Base-by-base conservation (phyloP, 2,329 filamentous ascomycete genomes). In the Rosellinia necatrix region DNA sequence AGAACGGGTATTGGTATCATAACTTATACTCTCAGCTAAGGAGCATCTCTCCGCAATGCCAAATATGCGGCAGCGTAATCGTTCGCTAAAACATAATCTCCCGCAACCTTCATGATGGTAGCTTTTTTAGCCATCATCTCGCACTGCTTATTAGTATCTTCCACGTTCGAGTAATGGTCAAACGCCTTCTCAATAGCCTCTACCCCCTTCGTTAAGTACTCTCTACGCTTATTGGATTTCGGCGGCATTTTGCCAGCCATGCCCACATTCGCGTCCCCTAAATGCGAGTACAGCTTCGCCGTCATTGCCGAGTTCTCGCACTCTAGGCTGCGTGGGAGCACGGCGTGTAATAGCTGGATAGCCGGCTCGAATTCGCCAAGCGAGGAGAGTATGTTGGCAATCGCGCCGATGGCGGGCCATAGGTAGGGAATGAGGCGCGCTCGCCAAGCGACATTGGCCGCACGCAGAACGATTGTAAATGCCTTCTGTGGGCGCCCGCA, bases 101-200 rank as follows among this genome's bases (percentile, higher is more conserved):
- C 89, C 6, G 83, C 79, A 42, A 88, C 75, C 70, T 87, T 85
- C 78, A 90, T 89, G 47, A 96, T 81, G 47, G 86, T 86, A 3
- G 89, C 88, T 73, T 91, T 92, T 78, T 94, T 94, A 17, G 88
- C 87, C 75, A 92, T 82, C 78, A 90, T 86, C 72, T 92, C 88
- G 67, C 90, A 87, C 73, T 90, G 87, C 50, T 85, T 85, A n/a
- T 77, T 74, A 12, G 86, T 74, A 68, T 90, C 89, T 68, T 90
- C 85, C 12, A 91, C 76, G 42, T 78, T 80, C 37, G 85, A 82
- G 69, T 84, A 96, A 59, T 86, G 81, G 27, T 76, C 75, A 63
- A 86, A 85, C 0, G 87, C 83, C 58, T 77, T 81, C 52, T 88
- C 84, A 43, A 90, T 78, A 25, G 85, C 83, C 32, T 79, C 78